phyloP scores from a whole-genome alignment of 2,329 filamentous ascomycete genomes.

The Cladosporium velox region DNA sequence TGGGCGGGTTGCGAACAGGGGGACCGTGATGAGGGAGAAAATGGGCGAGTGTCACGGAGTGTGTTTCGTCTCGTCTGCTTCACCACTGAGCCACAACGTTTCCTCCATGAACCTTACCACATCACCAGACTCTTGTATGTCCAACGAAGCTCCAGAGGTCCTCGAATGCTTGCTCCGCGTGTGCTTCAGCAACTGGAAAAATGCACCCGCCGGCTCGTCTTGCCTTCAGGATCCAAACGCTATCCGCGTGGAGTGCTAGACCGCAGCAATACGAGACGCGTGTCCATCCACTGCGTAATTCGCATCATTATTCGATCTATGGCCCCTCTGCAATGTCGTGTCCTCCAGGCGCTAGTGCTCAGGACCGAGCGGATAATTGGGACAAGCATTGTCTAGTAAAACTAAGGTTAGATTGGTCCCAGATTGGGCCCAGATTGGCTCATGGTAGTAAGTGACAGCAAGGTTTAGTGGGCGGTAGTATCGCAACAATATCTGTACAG shows the following conservation, averaged over 20 bases:
- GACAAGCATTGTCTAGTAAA: slow-evolving; percentile 1
- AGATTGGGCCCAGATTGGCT: background rate
- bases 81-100: background rate
- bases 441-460: background rate
- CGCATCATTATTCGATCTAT: background rate
- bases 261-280: slow-evolving; percentile 11
- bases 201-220: background rate
- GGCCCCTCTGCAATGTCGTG: background rate
- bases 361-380: background rate
- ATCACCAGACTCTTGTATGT: background rate
- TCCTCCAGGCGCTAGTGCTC: background rate
- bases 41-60: background rate
- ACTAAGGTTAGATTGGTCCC: background rate
- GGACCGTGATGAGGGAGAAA: background rate
- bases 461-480: background rate
- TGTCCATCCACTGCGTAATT: background rate
- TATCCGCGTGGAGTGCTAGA: background rate
- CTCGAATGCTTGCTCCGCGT: background rate
- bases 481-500: background rate
- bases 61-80: background rate
- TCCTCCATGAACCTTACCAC: background rate
- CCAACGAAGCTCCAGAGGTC: background rate
- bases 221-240: background rate
- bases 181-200: background rate
- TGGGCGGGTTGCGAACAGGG: background rate